Conservation (phyloP, 164 flowering plant species). For the Santalum album region DNA sequence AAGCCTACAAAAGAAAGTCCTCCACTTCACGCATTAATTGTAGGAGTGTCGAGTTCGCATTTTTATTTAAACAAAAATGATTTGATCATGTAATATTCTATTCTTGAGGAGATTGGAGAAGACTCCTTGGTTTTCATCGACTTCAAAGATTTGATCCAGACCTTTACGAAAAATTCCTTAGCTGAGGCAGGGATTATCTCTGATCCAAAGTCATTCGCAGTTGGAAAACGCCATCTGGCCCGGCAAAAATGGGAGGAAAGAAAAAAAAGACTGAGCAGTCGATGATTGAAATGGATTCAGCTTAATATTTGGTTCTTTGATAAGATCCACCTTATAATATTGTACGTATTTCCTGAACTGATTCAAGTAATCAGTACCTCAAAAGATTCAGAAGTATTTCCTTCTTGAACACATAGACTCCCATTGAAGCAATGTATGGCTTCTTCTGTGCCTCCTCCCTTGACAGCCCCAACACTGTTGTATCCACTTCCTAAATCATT, state of each 20-base stretch:
- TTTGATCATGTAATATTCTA: too few species aligned
- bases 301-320: background rate
- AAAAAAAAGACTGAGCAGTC: too few species aligned
- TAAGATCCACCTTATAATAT: slow-evolving; percentile 3
- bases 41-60: background rate
- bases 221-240: slow-evolving; percentile 92
- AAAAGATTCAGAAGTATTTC: slow-evolving; percentile 81
- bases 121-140: too few species aligned
- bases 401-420: slow-evolving; percentile 86
- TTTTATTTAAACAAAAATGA: too few species aligned
- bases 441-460: slow-evolving; percentile 70
- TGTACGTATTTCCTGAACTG: too few species aligned
- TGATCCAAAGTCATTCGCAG: slow-evolving; percentile 94
- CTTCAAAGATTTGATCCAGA: background rate
- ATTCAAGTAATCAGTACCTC: slow-evolving; percentile 33
- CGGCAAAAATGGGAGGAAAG: slow-evolving; percentile 12
- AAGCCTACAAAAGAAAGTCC: slow-evolving; percentile 50
- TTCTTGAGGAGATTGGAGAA: too few species aligned
- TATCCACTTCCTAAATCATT: slow-evolving; percentile 61
- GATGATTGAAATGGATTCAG: too few species aligned
- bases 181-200: slow-evolving; percentile 96
- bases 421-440: slow-evolving; percentile 97
- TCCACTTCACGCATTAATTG: background rate
- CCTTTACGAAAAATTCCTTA: slow-evolving; percentile 60
- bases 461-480: slow-evolving; percentile 81